Evolutionary conservation across 2,329 filamentous ascomycete genomes (phyloP).

Genomic region (Aspergillus sojae): DNA sequence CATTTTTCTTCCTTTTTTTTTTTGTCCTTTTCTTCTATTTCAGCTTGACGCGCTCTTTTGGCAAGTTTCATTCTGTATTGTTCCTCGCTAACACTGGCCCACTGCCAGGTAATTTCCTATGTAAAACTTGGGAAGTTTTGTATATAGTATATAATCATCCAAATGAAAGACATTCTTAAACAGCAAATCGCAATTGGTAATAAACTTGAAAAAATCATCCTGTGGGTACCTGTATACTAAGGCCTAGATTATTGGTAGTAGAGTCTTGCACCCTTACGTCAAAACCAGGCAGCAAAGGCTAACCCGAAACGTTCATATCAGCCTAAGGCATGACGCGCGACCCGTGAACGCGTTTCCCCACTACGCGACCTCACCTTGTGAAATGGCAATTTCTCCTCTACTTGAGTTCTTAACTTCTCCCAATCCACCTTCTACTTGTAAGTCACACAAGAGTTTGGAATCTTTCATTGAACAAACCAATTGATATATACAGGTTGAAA

Average conservation of each 20-base stretch:
- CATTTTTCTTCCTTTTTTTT: conserved; percentile 11
- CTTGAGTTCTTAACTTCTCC: conserved; percentile 2
- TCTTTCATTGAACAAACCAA: not conserved
- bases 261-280: conserved; percentile 16
- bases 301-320: conserved; percentile 35
- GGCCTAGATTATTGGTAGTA: not conserved
- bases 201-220: not conserved
- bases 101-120: conserved; percentile 11
- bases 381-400: conserved; percentile 23
- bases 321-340: conserved; percentile 34
- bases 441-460: conserved; percentile 1
- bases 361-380: conserved; percentile 27
- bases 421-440: conserved; percentile 8
- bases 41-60: conserved; percentile 1
- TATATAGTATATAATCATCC: conserved; percentile 1
- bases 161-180: not conserved
- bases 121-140: conserved; percentile 3
- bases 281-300: conserved; percentile 21
- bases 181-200: not conserved
- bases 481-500: not conserved
- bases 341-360: conserved; percentile 31
- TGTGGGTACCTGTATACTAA: not conserved
- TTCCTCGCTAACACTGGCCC: not conserved
- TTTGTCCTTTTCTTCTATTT: conserved; percentile 10
- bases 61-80: conserved; percentile 6